A percentile compares a stretch with the other conserved stretches of the same genome.
Evolutionary conservation across 2,329 filamentous ascomycete genomes (phyloP).

Genomic region (Lecanicillium sp.): DNA sequence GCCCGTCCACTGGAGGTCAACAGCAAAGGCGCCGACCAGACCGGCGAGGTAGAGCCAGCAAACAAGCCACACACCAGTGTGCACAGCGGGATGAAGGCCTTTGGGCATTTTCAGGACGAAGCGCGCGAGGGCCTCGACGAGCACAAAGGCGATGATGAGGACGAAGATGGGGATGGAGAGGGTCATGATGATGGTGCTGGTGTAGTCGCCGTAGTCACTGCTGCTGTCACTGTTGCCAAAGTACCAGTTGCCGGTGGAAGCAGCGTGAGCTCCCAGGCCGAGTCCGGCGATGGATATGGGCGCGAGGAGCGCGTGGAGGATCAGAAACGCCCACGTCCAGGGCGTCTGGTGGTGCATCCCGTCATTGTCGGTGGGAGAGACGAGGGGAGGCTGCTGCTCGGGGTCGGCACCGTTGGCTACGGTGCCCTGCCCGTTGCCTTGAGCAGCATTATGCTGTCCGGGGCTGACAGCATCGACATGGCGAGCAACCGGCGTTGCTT

Average conservation of each 20-base stretch:
- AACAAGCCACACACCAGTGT: constrained; percentile 4
- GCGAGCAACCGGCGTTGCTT: background rate
- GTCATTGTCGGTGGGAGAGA: background rate
- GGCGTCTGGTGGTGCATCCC: background rate
- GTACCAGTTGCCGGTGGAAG: background rate
- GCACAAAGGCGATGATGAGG: constrained; percentile 1
- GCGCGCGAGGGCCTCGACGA: background rate
- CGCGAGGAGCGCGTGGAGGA: background rate
- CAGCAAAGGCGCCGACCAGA: constrained; percentile 1
- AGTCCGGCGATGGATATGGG: constrained; percentile 1
- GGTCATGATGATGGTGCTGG: background rate
- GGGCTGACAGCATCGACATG: background rate
- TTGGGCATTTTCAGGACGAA: background rate
- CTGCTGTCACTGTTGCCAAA: too few relatives aligned
- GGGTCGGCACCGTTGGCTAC: background rate
- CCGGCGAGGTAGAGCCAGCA: constrained; percentile 8
- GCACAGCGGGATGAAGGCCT: constrained; percentile 5
- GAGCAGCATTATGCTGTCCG: background rate
- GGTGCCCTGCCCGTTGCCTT: background rate
- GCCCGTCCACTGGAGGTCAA: background rate
- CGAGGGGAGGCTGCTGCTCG: background rate
- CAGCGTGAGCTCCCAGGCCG: background rate
- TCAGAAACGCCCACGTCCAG: background rate
- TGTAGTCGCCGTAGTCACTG: background rate
- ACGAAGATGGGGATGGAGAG: background rate